These are phyloP conservation scores for Dothistroma septosporum DNA, from an alignment of 2,329 filamentous ascomycete genomes.

Conservation along the genomic window DNA sequence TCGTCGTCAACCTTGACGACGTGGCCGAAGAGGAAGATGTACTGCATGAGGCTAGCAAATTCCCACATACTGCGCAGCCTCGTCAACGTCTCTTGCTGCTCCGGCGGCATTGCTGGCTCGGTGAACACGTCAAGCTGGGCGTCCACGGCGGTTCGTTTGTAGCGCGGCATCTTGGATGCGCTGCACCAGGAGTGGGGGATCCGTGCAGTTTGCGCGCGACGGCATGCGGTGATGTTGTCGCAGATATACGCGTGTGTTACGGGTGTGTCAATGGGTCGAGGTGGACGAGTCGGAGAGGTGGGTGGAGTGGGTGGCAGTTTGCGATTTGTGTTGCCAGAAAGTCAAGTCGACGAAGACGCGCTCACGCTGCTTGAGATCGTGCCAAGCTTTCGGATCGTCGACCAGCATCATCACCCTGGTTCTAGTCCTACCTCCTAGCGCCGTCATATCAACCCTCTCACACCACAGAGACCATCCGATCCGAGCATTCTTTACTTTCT, in stretches of 20 bases:
- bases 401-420: not conserved
- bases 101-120: conserved; percentile 24
- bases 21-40: conserved; percentile 85
- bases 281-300: not conserved
- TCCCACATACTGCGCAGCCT: conserved; percentile 89
- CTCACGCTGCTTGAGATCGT: not conserved
- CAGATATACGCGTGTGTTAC: not conserved
- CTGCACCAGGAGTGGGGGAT: conserved; percentile 1
- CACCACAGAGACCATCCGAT: not conserved
- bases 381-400: not conserved
- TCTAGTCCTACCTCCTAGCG: not conserved
- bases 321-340: not conserved
- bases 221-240: not conserved
- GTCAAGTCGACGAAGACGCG: not conserved
- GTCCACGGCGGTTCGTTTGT: conserved; percentile 55
- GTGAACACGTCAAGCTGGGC: conserved; percentile 40
- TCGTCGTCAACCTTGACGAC: conserved; percentile 85
- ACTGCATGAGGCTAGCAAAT: conserved; percentile 90
- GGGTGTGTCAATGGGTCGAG: not conserved
- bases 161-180: conserved; percentile 46
- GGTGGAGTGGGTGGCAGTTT: not conserved
- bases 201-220: not conserved
- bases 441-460: not conserved
- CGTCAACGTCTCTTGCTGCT: conserved; percentile 50
- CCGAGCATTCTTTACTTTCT: not conserved